Base-by-base conservation (phyloP, 2,329 filamentous ascomycete species). In the Dactylellina haptotyla region DNA sequence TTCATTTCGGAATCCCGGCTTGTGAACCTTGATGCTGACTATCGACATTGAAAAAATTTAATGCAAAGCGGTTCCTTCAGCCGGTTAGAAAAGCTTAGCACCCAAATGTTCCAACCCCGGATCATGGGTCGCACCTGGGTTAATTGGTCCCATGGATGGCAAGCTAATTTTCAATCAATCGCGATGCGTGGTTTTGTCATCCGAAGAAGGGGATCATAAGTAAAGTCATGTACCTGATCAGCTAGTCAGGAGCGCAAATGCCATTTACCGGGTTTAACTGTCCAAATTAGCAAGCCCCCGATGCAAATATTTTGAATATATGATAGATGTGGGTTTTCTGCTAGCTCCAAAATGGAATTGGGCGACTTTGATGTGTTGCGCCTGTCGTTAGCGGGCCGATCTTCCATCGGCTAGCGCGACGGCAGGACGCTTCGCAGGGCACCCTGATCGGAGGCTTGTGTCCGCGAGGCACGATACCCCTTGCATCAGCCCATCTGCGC, bases 1-100 rank as follows among this genome's bases (percentile, higher is more conserved):
- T 72, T 64, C 53, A 72, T 72, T 72, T 72, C 67, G 67, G 67
- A 65, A 65, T 59, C 58, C 67, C 67, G 58, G 67, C 58, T 65
- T 53, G 28, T 37, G 25, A 64, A 50, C 66, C 51, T 58, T 6
- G 43, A 41, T 9, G 61, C 23, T 51, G 45, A 25, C 32, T 53
- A 20, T 56, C 10, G 43, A 32, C 4, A 54, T 41, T 37, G 14
- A 57, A 26, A 23, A 10, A 41, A 18, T 23, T 43, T 18, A 23
- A 16, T 37, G 39, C 43, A 20, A 39, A 39, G 28, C 20, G 16
- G 26, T 53, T 59, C 16, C 25, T 72, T 72, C 59, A 72, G 45
- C 67, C 67, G 66, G 54, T 28, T 54, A 18, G 18, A 53, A 72
- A 72, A 65, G 66, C 66, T 71, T 71, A 71, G 66, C 66, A 57